A percentile compares a stretch with the other conserved stretches of the same genome.
Conservation (phyloP, 78 protist genomes). For the Dictyostelium capitatum region DNA sequence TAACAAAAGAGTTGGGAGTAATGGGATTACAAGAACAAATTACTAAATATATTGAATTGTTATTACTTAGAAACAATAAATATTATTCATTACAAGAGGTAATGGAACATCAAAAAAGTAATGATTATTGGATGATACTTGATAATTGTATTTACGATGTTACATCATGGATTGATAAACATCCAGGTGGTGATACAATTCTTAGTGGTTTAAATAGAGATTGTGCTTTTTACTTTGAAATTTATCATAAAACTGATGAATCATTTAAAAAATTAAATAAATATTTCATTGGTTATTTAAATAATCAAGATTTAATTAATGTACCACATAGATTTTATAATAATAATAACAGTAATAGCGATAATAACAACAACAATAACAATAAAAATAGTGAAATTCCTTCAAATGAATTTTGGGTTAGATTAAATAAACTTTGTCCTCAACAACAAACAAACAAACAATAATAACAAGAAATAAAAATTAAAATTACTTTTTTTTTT, state of each 20-base stretch:
- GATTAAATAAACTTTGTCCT: constrained; percentile 29
- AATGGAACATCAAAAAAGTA: constrained; percentile 6
- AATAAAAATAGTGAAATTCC: neutral
- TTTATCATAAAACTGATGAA: constrained; percentile 20
- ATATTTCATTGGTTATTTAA: constrained; percentile 39
- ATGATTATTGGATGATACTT: constrained; percentile 16
- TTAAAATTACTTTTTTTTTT: neutral
- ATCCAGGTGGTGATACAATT: constrained; percentile 48
- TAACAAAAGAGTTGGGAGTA: neutral
- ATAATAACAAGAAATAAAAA: neutral
- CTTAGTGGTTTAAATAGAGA: constrained; percentile 13
- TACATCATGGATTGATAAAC: constrained; percentile 27
- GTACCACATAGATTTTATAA: neutral
- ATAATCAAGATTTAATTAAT: neutral
- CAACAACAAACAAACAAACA: neutral
- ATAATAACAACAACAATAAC: neutral
- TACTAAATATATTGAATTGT: neutral
- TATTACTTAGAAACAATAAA: neutral
- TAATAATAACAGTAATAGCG: neutral
- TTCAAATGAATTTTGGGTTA: constrained; percentile 10
- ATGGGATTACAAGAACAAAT: constrained; percentile 2
- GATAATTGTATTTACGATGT: constrained; percentile 48
- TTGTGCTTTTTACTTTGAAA: constrained; percentile 39
- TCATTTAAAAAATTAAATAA: constrained; percentile 30
- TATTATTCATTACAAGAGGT: constrained; percentile 19